Evolutionary conservation across 805 yeast species (phyloP).

Genomic region (Metschnikowia orientalis): DNA sequence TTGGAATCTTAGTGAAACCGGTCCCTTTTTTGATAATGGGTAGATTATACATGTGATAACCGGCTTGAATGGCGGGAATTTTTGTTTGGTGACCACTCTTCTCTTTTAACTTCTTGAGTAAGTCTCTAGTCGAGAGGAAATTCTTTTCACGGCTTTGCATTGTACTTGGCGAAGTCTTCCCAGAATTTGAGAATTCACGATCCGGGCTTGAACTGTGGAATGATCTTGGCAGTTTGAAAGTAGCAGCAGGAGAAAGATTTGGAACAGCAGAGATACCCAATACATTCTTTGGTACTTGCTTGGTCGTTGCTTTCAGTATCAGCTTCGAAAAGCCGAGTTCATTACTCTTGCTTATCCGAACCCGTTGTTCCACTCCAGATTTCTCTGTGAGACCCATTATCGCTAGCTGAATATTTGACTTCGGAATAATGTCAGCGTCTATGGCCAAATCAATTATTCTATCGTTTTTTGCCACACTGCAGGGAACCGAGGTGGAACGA

Average conservation of each 20-base stretch:
- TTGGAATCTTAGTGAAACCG: constrained; percentile 23
- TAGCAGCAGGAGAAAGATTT: constrained; percentile 2
- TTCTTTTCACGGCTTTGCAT: no score
- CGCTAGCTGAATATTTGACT: constrained; percentile 7
- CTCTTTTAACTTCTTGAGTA: constrained; percentile 1
- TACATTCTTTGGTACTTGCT: constrained; percentile 1
- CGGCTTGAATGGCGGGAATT: constrained; percentile 25
- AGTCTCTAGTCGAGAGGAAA: no score
- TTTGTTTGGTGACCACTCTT: constrained; percentile 9
- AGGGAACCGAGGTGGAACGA: constrained; percentile 27
- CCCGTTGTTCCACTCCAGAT: constrained; percentile 1
- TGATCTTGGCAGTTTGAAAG: no score
- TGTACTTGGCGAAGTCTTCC: no score
- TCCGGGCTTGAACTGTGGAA: no score
- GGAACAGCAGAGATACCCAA: constrained; percentile 4
- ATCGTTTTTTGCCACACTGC: constrained; percentile 29
- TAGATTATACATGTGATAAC: constrained; percentile 19
- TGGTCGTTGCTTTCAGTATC: background rate
- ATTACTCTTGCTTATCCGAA: background rate
- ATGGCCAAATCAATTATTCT: constrained; percentile 24
- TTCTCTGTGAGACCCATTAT: constrained; percentile 6
- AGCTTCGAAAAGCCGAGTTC: no score
- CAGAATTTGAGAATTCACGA: no score
- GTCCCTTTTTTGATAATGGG: constrained; percentile 24
- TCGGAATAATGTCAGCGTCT: constrained; percentile 8